Evolutionary conservation across 768 basidiomycete species (phyloP).

Genomic region (Russula brevipes): DNA sequence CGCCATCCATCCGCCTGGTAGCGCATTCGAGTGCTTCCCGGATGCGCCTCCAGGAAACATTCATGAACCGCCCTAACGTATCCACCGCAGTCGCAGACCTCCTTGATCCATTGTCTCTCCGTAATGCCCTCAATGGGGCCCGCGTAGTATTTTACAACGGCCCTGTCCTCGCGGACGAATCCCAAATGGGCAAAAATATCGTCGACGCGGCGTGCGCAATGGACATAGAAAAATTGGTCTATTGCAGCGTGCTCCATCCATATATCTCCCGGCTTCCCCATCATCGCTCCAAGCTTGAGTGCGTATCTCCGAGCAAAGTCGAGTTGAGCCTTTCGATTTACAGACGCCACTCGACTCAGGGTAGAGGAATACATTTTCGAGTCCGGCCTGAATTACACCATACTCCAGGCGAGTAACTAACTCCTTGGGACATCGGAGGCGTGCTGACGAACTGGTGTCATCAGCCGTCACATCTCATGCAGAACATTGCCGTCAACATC

Average conservation of each 20-base stretch:
- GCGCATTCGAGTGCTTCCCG: slow-evolving; percentile 11
- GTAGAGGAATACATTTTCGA: slow-evolving; percentile 37
- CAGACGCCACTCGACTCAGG: slow-evolving; percentile 18
- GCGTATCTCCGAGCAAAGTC: neutral
- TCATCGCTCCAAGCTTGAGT: slow-evolving; percentile 23
- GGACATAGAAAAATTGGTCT: slow-evolving; percentile 23
- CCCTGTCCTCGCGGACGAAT: slow-evolving; percentile 13
- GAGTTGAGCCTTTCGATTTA: neutral
- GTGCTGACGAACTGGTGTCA: neutral
- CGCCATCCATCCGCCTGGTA: slow-evolving; percentile 20
- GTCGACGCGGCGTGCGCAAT: slow-evolving; percentile 23
- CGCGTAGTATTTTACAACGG: slow-evolving; percentile 22
- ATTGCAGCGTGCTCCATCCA: slow-evolving; percentile 22
- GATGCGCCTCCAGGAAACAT: slow-evolving; percentile 5
- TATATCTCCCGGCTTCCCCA: slow-evolving; percentile 22
- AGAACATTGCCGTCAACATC: slow-evolving; percentile 29
- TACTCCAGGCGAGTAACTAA: slow-evolving; percentile 29
- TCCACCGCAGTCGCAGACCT: slow-evolving; percentile 20
- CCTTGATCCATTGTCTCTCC: slow-evolving; percentile 13
- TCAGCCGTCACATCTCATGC: slow-evolving; percentile 35
- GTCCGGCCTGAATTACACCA: slow-evolving; percentile 36
- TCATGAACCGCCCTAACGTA: slow-evolving; percentile 9
- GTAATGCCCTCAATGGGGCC: slow-evolving; percentile 12
- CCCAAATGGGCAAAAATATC: slow-evolving; percentile 23
- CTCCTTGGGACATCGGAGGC: neutral